These are phyloP conservation scores for Byssothecium circinans DNA, from an alignment of 2,329 filamentous ascomycete species.

Conservation along the genomic window DNA sequence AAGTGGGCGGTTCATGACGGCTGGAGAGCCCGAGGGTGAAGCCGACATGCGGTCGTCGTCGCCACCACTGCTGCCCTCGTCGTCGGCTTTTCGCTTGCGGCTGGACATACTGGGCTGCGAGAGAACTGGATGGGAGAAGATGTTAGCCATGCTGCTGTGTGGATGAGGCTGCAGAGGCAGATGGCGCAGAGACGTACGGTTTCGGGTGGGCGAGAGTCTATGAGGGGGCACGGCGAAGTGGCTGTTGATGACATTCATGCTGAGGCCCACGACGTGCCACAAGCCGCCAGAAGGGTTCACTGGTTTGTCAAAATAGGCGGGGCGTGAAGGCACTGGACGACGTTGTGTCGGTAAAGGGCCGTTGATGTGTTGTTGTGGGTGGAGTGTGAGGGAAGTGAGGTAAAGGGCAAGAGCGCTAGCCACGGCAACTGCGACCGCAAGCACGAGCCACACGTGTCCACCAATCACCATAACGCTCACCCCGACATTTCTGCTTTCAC, in stretches of 20 bases:
- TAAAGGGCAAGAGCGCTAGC: constrained; percentile 2
- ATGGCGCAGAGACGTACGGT: constrained; percentile 52
- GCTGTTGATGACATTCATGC: constrained; percentile 65
- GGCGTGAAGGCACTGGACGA: background rate
- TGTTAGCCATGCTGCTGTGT: constrained; percentile 13
- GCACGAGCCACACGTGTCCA: background rate
- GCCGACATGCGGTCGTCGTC: constrained; percentile 85
- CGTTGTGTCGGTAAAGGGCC: background rate
- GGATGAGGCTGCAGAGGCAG: constrained; percentile 3
- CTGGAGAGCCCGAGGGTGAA: constrained; percentile 81
- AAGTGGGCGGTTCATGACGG: constrained; percentile 69
- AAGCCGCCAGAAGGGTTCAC: constrained; percentile 5
- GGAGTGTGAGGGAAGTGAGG: constrained; percentile 1
- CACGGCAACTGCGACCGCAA: background rate
- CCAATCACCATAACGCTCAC: background rate
- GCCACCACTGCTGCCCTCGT: constrained; percentile 58
- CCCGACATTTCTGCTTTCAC: background rate
- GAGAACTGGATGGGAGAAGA: constrained; percentile 24
- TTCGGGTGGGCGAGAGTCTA: constrained; percentile 61
- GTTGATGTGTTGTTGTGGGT: constrained; percentile 4
- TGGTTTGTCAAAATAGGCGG: background rate
- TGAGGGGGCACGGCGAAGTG: constrained; percentile 64
- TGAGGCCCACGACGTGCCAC: constrained; percentile 29
- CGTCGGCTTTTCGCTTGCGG: constrained; percentile 87
- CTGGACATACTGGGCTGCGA: constrained; percentile 50